These are phyloP conservation scores for Cicer chorassanicum DNA, from an alignment of 306 rosid genomes.

Conservation along the genomic window DNA sequence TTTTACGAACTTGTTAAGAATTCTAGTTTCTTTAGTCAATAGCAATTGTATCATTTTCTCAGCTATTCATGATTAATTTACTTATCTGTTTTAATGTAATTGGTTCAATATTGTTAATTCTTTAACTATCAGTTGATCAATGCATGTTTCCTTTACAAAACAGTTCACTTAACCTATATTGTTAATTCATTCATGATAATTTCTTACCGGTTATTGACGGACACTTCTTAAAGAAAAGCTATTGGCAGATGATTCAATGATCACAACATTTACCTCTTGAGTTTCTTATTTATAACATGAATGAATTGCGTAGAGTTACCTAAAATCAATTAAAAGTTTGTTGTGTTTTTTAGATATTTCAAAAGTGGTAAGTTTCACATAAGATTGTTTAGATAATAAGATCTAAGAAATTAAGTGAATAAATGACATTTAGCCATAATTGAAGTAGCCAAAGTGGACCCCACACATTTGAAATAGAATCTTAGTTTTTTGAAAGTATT, in stretches of 20 bases:
- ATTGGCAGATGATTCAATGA: not conserved
- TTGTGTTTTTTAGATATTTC: too few species aligned
- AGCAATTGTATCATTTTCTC: not conserved
- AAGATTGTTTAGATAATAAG: too few species aligned
- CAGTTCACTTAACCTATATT: not conserved
- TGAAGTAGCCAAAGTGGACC: too few species aligned
- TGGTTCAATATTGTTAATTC: not conserved
- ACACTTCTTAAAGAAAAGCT: too few species aligned
- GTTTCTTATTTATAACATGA: too few species aligned
- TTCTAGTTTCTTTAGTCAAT: not conserved
- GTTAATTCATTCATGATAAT: not conserved
- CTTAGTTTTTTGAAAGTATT: too few species aligned
- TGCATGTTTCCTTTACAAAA: not conserved
- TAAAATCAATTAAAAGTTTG: too few species aligned
- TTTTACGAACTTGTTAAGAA: not conserved
- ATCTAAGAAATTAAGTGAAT: too few species aligned
- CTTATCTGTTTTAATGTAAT: not conserved
- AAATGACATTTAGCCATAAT: too few species aligned
- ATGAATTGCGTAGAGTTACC: too few species aligned
- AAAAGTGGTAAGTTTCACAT: too few species aligned
- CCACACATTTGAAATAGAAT: too few species aligned
- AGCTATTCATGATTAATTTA: not conserved
- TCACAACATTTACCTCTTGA: not conserved
- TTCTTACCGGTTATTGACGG: not conserved
- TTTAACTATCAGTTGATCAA: not conserved